Percentiles rank a stretch among this genome's conserved stretches.
Evolutionary conservation across 2,329 filamentous ascomycete genomes (phyloP).

Genomic region (Colletotrichum caudatum): DNA sequence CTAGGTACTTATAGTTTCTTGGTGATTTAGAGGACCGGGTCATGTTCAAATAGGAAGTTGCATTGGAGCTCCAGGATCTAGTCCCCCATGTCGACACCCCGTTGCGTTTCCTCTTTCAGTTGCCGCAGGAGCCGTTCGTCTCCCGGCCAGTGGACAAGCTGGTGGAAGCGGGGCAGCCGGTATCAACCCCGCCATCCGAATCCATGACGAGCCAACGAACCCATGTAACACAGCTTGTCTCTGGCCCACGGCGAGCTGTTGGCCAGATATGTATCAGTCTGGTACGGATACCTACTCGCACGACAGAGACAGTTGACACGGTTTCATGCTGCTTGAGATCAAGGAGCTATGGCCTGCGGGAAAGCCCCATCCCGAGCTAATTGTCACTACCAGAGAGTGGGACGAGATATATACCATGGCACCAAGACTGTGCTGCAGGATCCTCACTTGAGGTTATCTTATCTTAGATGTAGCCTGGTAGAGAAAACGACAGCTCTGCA

Average conservation of each 20-base stretch:
- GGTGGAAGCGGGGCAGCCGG: conserved; percentile 32
- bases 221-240: conserved; percentile 10
- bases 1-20: conserved; percentile 36
- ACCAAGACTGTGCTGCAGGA: neutral
- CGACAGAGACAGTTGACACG: neutral
- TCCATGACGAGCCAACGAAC: conserved; percentile 16
- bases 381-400: neutral
- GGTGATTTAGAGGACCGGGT: conserved; percentile 6
- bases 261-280: conserved; percentile 18
- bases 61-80: conserved; percentile 26
- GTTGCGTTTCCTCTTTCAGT: conserved; percentile 11
- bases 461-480: neutral
- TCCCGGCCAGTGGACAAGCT: conserved; percentile 16
- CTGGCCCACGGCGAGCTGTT: conserved; percentile 6
- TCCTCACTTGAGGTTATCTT: neutral
- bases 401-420: neutral
- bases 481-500: neutral
- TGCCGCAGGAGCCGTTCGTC: conserved; percentile 14
- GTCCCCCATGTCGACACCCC: conserved; percentile 13
- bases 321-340: conserved; percentile 25
- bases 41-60: conserved; percentile 29
- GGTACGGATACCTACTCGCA: neutral
- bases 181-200: conserved; percentile 27
- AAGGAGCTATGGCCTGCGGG: conserved; percentile 32
- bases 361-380: conserved; percentile 25